These are phyloP conservation scores for Didymosphaeria variabile DNA, from an alignment of 2,329 filamentous ascomycete species.

Conservation along the genomic window DNA sequence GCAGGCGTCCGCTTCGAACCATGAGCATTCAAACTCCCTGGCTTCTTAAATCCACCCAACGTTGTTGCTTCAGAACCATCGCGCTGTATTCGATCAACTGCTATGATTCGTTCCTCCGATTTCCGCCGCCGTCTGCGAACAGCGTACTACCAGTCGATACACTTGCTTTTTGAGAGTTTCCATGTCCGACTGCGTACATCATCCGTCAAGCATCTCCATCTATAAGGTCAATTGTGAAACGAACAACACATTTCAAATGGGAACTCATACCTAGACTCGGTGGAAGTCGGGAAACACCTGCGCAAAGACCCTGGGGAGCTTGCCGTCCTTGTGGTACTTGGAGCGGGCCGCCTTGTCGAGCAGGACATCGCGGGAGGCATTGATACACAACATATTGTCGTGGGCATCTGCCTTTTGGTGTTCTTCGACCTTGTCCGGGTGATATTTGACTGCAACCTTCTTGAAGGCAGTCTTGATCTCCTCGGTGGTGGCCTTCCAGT, in stretches of 20 bases:
- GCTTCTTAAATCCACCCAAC: neutral
- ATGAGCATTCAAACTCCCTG: neutral
- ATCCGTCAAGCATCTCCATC: neutral
- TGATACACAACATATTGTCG: conserved; percentile 34
- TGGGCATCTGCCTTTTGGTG: conserved; percentile 22
- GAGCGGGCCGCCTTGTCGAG: conserved; percentile 21
- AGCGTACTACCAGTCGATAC: neutral
- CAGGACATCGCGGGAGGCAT: conserved; percentile 36
- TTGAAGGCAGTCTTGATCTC: conserved; percentile 31
- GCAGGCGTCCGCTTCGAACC: neutral
- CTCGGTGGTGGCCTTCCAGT: conserved; percentile 22
- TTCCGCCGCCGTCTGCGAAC: neutral
- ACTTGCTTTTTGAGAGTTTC: neutral
- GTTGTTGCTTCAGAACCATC: neutral
- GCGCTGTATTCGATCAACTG: neutral
- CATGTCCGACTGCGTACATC: neutral
- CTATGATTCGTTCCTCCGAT: neutral
- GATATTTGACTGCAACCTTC: conserved; percentile 23
- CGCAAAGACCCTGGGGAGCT: neutral
- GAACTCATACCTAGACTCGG: neutral
- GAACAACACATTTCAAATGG: neutral
- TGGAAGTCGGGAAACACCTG: neutral
- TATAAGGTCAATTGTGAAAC: neutral
- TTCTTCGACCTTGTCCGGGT: conserved; percentile 35
- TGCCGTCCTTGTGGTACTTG: conserved; percentile 24